phyloP scores from a whole-genome alignment of 108 stramenopile genomes.

The Epipyxis sp. region DNA sequence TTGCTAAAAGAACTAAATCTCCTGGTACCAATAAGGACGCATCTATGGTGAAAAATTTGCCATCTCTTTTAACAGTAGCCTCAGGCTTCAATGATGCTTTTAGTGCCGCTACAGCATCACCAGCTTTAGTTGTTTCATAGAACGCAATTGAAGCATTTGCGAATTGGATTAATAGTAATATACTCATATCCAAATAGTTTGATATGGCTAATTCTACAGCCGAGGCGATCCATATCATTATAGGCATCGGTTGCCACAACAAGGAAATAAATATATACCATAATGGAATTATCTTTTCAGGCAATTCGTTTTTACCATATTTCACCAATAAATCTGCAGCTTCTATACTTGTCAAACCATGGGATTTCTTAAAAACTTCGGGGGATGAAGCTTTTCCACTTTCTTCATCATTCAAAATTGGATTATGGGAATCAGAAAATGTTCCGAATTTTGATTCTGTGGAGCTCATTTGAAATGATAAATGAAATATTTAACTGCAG shows the following conservation, averaged over 20 bases:
- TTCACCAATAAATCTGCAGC: constrained; percentile 44
- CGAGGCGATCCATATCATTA: constrained; percentile 68
- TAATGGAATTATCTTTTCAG: constrained; percentile 52
- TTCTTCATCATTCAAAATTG: background rate
- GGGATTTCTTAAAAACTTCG: constrained; percentile 30
- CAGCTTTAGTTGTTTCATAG: constrained; percentile 65
- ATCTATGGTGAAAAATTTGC: constrained; percentile 33
- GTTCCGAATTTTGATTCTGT: background rate
- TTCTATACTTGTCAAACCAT: constrained; percentile 52
- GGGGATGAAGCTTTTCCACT: background rate
- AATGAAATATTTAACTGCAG: too few species aligned
- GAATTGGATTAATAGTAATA: constrained; percentile 58
- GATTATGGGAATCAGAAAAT: background rate
- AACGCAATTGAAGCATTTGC: constrained; percentile 60
- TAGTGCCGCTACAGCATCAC: constrained; percentile 68
- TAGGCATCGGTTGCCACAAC: constrained; percentile 71
- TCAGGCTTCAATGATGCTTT: constrained; percentile 64
- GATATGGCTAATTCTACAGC: constrained; percentile 50
- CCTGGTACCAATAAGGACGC: constrained; percentile 40
- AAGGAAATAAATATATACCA: constrained; percentile 57
- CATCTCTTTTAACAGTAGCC: constrained; percentile 64
- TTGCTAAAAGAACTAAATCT: constrained; percentile 34
- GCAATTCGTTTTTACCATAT: constrained; percentile 63
- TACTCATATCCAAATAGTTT: constrained; percentile 47
- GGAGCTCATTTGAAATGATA: background rate